These are phyloP conservation scores for Micromonas commoda DNA, from an alignment of 139 green algal species.

Conservation along the genomic window DNA sequence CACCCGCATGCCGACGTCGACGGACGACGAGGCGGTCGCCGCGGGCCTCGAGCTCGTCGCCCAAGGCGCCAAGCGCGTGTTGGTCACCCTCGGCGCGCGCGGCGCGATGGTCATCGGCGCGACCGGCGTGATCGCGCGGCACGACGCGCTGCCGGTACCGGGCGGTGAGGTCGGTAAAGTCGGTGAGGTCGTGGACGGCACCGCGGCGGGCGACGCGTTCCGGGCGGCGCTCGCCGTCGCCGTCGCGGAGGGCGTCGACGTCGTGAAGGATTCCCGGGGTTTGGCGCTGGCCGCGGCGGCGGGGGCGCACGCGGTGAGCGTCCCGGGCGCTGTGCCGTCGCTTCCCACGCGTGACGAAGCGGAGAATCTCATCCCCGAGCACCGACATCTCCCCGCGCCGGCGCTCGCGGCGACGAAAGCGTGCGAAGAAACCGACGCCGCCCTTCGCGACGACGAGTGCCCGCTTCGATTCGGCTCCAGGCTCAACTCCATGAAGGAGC, in stretches of 20 bases:
- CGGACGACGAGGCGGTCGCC: constrained; percentile 39
- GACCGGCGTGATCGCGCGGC: neutral
- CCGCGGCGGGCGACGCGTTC: constrained; percentile 57
- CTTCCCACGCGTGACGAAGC: constrained; percentile 47
- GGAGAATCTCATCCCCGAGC: constrained; percentile 30
- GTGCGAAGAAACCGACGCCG: too few relatives aligned
- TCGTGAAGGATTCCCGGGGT: constrained; percentile 38
- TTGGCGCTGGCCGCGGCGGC: constrained; percentile 37
- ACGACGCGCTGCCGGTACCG: neutral
- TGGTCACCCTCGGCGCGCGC: constrained; percentile 53
- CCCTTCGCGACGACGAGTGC: neutral
- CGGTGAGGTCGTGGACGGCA: constrained; percentile 48
- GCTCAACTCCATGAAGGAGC: constrained; percentile 56
- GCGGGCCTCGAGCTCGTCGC: constrained; percentile 38
- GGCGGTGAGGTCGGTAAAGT: neutral
- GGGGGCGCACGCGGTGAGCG: constrained; percentile 44
- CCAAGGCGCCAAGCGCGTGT: constrained; percentile 40
- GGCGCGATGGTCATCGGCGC: constrained; percentile 47
- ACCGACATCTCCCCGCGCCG: too few relatives aligned
- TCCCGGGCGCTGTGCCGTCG: constrained; percentile 45
- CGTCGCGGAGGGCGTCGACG: constrained; percentile 42
- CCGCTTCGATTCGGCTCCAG: constrained; percentile 45
- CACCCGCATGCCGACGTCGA: constrained; percentile 38
- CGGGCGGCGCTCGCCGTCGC: constrained; percentile 56
- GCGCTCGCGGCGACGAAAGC: too few relatives aligned